phyloP scores from a whole-genome alignment of 2,329 filamentous ascomycete species.

The Tolypocladium ovalisporum region DNA sequence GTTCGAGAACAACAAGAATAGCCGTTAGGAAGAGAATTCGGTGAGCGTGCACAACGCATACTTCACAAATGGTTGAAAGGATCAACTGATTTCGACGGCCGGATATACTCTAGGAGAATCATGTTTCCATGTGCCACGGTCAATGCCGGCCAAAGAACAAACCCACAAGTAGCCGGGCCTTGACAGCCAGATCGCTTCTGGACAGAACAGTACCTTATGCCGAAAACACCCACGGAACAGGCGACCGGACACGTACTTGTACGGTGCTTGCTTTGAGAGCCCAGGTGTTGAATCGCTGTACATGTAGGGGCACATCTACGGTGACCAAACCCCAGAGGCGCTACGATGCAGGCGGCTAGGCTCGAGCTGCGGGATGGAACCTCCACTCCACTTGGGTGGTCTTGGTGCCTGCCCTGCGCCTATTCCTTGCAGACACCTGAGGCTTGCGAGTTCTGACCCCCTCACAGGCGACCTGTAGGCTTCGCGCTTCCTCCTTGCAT shows the following conservation, averaged over 20 bases:
- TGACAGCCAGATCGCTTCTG: neutral
- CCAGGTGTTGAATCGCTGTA: too few relatives aligned
- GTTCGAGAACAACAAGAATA: too few relatives aligned
- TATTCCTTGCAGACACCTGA: neutral
- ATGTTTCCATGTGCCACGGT: neutral
- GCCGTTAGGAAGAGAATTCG: too few relatives aligned
- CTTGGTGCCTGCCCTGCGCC: neutral
- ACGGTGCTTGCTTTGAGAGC: too few relatives aligned
- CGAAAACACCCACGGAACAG: too few relatives aligned
- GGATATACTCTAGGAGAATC: neutral
- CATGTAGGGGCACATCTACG: neutral
- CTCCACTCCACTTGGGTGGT: neutral
- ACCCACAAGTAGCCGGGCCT: neutral
- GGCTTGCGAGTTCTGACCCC: neutral
- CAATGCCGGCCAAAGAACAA: neutral
- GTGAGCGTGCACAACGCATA: neutral
- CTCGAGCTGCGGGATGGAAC: neutral
- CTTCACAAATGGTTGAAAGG: neutral
- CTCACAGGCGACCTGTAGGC: neutral
- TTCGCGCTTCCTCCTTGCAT: neutral
- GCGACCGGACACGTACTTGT: neutral
- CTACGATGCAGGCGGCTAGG: neutral
- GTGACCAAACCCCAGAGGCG: neutral
- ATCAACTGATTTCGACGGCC: neutral
- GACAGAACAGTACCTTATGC: too few relatives aligned